Evolutionary conservation across 495 filamentous ascomycete genomes (phyloP).

Genomic region (Penicillium paxilli): DNA sequence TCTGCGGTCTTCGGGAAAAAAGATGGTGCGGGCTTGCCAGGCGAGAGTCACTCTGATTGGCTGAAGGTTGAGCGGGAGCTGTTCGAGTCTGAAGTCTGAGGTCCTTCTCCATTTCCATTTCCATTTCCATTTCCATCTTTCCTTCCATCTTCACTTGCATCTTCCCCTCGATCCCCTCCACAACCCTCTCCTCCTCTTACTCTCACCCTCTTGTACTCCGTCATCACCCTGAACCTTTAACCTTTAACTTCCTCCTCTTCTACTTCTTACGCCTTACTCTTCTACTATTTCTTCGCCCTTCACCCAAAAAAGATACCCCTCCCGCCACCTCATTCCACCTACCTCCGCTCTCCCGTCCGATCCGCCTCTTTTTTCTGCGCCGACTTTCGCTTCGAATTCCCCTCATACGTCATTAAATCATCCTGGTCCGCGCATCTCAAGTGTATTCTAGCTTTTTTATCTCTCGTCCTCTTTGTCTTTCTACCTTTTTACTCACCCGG

Average conservation of each 20-base stretch:
- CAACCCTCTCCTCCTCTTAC: conserved; percentile 1
- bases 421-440: conserved; percentile 7
- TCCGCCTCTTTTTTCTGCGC: conserved; percentile 7
- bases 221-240: not conserved
- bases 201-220: conserved; percentile 3
- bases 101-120: conserved; percentile 26
- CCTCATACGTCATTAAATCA: conserved; percentile 7
- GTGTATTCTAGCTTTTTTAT: not conserved
- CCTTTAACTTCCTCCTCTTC: not conserved
- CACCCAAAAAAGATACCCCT: conserved; percentile 1
- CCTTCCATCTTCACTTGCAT: not conserved
- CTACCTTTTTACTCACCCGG: conserved; percentile 26
- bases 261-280: not conserved
- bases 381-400: conserved; percentile 1
- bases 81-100: too few relatives aligned
- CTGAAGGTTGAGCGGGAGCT: conserved; percentile 17
- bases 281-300: too few relatives aligned
- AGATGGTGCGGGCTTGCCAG: conserved; percentile 32
- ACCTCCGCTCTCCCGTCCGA: conserved; percentile 1
- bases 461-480: conserved; percentile 23
- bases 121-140: conserved; percentile 8
- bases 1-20: conserved; percentile 26
- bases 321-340: conserved; percentile 4
- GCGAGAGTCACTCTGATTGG: conserved; percentile 34
- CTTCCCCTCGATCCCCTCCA: not conserved